Percentiles rank a stretch among this genome's conserved stretches.
Conservation (phyloP, 192 early-diverging fungal species). For the Dissophora ornata region DNA sequence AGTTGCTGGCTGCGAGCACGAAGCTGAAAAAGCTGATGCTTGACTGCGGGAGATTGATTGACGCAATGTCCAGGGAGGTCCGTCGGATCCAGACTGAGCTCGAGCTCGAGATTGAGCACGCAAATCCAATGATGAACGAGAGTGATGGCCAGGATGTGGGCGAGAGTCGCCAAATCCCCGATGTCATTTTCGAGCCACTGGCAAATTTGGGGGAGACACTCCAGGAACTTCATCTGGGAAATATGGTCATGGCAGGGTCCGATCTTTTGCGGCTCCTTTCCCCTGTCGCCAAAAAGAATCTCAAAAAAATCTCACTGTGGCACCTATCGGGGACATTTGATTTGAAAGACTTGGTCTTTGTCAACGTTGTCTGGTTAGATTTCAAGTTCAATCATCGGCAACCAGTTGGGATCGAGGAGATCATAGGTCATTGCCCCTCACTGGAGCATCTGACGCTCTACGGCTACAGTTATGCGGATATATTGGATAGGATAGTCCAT, state of each 20-base stretch:
- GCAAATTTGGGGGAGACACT: background rate
- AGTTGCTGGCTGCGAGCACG: background rate
- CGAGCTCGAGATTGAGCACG: too few species aligned
- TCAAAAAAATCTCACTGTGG: background rate
- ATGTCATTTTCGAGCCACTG: background rate
- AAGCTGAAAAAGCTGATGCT: background rate
- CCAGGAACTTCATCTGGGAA: background rate
- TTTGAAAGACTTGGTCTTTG: background rate
- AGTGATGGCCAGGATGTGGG: too few species aligned
- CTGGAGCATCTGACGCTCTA: background rate
- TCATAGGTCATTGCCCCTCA: background rate
- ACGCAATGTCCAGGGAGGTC: too few species aligned
- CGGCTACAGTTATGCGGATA: too few species aligned
- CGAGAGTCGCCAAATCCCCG: too few species aligned
- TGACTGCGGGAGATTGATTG: too few species aligned
- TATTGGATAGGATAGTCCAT: background rate
- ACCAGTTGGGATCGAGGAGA: background rate
- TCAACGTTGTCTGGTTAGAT: background rate
- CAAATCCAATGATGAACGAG: too few species aligned
- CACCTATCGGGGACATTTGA: background rate
- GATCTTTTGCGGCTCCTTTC: background rate
- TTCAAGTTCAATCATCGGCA: background rate
- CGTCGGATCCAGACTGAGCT: too few species aligned
- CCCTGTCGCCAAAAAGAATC: background rate
- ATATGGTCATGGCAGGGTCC: background rate